Evolutionary conservation across 371 early-diverging fungal genomes (phyloP), one percentile per base, ranked within the genome.

Genomic region (Mucor mucedo): DNA sequence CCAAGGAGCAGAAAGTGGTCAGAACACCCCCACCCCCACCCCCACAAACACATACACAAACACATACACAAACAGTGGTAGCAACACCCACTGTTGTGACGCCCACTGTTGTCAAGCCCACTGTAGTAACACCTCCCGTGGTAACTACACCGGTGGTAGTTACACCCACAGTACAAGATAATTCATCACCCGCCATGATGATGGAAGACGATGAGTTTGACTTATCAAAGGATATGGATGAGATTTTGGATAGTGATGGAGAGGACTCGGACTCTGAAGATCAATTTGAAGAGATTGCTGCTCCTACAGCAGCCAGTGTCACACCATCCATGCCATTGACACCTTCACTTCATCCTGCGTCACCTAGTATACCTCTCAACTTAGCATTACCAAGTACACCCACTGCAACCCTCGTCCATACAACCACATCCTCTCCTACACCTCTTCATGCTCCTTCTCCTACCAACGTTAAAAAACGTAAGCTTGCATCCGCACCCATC

Each of bases 401-500:
- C 16, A 49, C 58, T 16, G 16, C 41, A 39, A 32, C 45, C 9
- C 3, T 45, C 10, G 13, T 30, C 10, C 30, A 27, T 2, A 9
- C 49, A 11, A 5, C 45, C 27, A n/a, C 45, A 45, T 57, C 57
- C 14, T 29, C 57, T 28, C 16, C 45, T 45, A 32, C 44, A 28
- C 28, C n/a, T 41, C 13, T 40, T 48, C 39, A 55, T 13, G 13
- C 58, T 13, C 8, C 58, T 27, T 44, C 48, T 33, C 13, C 58
- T 21, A 16, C 48, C 42, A 27, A 47, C 27, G 35, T 45, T 1
- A 69, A 65, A 30, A 64, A 65, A 32, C 60, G 70, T 27, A 69
- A 64, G 50, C 30, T 65, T 6, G 70, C 70, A 3, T 69, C 70
- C 33, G 70, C 62, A 5, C 70, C 70, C 10, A 69, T 69, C 27